Percentiles rank a stretch among this genome's conserved stretches.
Conservation (phyloP, 2,329 filamentous ascomycete species). For the Pseudomassariella vexata region DNA sequence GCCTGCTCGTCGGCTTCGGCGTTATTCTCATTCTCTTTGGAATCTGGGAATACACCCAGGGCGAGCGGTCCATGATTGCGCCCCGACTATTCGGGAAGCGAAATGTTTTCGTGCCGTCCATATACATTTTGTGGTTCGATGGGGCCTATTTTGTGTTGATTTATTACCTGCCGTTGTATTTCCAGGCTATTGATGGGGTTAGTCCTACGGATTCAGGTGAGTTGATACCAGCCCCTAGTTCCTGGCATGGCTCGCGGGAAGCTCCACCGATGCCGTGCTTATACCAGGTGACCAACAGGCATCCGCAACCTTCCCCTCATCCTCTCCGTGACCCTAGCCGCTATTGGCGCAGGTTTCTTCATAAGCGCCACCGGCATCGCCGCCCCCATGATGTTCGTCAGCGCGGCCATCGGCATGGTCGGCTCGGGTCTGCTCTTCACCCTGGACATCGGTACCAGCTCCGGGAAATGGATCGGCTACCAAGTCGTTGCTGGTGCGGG, state of each 20-base stretch:
- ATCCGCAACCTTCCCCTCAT: too few relatives aligned
- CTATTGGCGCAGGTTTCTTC: constrained; percentile 17
- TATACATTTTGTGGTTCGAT: constrained; percentile 10
- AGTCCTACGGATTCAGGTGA: constrained; percentile 25
- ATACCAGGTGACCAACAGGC: too few relatives aligned
- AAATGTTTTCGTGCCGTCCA: constrained; percentile 19
- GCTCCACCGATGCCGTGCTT: too few relatives aligned
- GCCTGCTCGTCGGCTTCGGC: constrained; percentile 30
- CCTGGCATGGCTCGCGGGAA: too few relatives aligned
- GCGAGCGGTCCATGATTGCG: constrained; percentile 29
- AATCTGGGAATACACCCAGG: constrained; percentile 25
- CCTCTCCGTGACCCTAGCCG: constrained; percentile 25
- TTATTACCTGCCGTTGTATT: too few relatives aligned
- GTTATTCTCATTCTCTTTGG: constrained; percentile 34
- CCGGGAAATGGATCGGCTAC: constrained; percentile 27
- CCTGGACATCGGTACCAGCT: constrained; percentile 17
- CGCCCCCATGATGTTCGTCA: constrained; percentile 28
- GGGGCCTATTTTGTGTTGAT: too few relatives aligned
- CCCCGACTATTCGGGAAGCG: constrained; percentile 30
- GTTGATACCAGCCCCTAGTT: constrained; percentile 27
- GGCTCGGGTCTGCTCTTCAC: constrained; percentile 25
- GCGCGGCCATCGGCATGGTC: constrained; percentile 24
- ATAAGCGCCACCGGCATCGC: constrained; percentile 21
- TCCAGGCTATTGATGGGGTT: too few relatives aligned
- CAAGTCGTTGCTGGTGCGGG: constrained; percentile 6